These are phyloP conservation scores for Ganoderma sp. DNA, from an alignment of 1,284 basidiomycete genomes.

Conservation along the genomic window DNA sequence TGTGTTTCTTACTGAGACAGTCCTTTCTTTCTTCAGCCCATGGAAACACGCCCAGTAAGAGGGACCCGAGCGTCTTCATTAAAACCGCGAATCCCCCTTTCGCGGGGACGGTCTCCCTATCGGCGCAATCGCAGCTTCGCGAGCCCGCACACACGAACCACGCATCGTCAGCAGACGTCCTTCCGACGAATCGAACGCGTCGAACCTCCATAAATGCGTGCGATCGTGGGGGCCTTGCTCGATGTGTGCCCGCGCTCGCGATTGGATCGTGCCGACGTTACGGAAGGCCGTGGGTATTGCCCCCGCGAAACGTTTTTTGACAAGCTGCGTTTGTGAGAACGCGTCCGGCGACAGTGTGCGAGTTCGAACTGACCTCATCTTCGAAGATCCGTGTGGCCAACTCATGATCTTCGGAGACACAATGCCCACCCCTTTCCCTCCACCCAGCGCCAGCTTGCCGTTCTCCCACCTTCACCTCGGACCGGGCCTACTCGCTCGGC, in stretches of 20 bases:
- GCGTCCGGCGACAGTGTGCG: constrained; percentile 7
- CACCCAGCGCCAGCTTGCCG: constrained; percentile 1
- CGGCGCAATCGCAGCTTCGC: constrained; percentile 21
- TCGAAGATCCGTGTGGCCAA: constrained; percentile 14
- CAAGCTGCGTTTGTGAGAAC: constrained; percentile 19
- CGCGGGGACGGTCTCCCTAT: constrained; percentile 18
- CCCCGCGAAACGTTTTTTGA: constrained; percentile 15
- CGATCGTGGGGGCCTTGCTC: constrained; percentile 2
- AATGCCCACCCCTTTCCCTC: constrained; percentile 7
- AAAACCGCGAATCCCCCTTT: constrained; percentile 1
- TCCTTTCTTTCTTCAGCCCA: constrained; percentile 12
- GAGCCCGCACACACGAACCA: constrained; percentile 7
- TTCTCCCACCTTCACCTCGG: constrained; percentile 3
- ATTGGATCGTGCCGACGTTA: constrained; percentile 13
- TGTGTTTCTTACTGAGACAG: constrained; percentile 3
- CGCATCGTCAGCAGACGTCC: constrained; percentile 10
- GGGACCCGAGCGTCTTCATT: constrained; percentile 3
- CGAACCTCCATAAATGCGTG: constrained; percentile 1
- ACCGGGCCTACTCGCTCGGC: not conserved
- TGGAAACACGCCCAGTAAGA: not conserved
- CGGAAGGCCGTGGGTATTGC: constrained; percentile 13
- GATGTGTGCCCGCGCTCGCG: not conserved
- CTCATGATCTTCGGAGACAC: constrained; percentile 21
- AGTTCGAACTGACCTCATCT: constrained; percentile 18
- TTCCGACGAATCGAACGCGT: not conserved